phyloP scores from a whole-genome alignment of 2,329 filamentous ascomycete genomes.

The Leptographium wingfieldii region DNA sequence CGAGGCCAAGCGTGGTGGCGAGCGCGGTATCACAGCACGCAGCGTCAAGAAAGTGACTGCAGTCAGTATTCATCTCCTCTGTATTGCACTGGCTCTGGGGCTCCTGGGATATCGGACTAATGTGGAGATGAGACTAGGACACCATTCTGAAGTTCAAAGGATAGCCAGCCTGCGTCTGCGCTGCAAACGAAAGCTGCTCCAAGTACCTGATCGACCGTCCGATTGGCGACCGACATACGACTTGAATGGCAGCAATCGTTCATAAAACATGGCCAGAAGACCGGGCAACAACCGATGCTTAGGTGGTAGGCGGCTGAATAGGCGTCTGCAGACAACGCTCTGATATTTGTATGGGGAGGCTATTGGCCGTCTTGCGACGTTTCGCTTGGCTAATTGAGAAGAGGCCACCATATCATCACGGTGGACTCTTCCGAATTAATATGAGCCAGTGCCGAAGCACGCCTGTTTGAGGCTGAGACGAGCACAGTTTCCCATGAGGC shows the following conservation, averaged over 20 bases:
- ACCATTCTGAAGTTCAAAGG: conserved; percentile 57
- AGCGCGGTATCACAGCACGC: conserved; percentile 60
- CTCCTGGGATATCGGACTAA: background rate
- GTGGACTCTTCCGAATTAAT: background rate
- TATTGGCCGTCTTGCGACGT: background rate
- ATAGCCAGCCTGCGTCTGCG: conserved; percentile 24
- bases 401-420: background rate
- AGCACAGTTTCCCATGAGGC: background rate
- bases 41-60: conserved; percentile 67
- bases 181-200: background rate
- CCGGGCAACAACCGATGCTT: too few relatives aligned
- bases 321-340: too few relatives aligned
- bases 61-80: conserved; percentile 31
- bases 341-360: too few relatives aligned
- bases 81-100: background rate
- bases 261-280: too few relatives aligned
- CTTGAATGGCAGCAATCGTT: background rate
- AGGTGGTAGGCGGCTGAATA: too few relatives aligned
- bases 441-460: background rate
- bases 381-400: background rate
- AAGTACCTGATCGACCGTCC: background rate
- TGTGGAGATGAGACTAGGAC: conserved; percentile 29
- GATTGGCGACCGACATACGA: too few relatives aligned
- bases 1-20: conserved; percentile 59
- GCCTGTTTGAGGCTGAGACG: background rate